Conservation (phyloP, 805 yeast species). For the Monosporozyma yasuniensis region DNA sequence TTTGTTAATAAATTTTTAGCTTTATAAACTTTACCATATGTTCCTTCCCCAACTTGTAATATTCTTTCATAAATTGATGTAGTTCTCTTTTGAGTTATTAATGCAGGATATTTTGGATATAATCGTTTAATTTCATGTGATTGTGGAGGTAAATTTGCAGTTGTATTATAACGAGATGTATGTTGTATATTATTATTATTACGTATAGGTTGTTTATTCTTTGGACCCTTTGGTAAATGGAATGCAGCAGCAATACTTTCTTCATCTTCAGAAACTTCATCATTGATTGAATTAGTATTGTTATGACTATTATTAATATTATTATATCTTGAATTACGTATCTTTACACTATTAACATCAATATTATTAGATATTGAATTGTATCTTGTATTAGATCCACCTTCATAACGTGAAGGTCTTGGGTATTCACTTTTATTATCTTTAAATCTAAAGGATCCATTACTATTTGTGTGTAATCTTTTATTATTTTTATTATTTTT, state of each 20-base stretch:
- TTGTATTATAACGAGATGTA: background rate
- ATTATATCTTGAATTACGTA: slow-evolving; percentile 2
- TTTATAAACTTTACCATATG: slow-evolving; percentile 58
- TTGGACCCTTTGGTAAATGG: slow-evolving; percentile 23
- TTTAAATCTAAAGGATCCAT: background rate
- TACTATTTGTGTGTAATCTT: background rate
- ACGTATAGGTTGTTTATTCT: slow-evolving; percentile 5
- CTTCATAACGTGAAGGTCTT: slow-evolving; percentile 5
- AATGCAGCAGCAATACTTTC: background rate
- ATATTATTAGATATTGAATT: background rate
- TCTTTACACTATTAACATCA: background rate
- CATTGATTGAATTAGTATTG: background rate
- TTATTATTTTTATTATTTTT: slow-evolving; percentile 1
- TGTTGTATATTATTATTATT: background rate
- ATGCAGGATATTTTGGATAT: slow-evolving; percentile 1
- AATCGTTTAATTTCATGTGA: slow-evolving; percentile 4
- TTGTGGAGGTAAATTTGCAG: background rate
- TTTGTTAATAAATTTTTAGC: slow-evolving; percentile 65
- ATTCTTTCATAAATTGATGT: slow-evolving; percentile 50
- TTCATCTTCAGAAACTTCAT: background rate
- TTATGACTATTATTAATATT: background rate
- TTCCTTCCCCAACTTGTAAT: slow-evolving; percentile 96
- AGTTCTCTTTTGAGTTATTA: background rate
- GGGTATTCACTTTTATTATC: background rate
- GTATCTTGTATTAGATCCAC: background rate